These are phyloP conservation scores for Mycena maculata DNA, from an alignment of 768 basidiomycete species.

Conservation along the genomic window DNA sequence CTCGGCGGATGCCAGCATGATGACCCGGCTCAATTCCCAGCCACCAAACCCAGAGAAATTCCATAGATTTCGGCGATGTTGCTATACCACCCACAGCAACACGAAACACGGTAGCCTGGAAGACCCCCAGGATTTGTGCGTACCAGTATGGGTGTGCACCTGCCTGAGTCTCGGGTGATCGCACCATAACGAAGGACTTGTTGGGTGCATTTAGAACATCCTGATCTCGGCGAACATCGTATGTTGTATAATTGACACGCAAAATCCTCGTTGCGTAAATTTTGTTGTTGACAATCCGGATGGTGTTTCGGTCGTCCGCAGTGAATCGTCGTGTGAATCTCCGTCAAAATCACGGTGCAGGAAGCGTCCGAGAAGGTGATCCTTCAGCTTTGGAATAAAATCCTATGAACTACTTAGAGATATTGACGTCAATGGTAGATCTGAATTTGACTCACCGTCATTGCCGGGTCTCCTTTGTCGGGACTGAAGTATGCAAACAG, in stretches of 20 bases:
- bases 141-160: conserved; percentile 41
- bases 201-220: conserved; percentile 45
- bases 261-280: conserved; percentile 43
- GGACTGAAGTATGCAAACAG: conserved; percentile 35
- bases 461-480: conserved; percentile 34
- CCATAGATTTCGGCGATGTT: conserved; percentile 22
- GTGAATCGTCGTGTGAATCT: conserved; percentile 43
- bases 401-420: conserved; percentile 28
- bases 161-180: conserved; percentile 19
- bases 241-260: conserved; percentile 51
- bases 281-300: conserved; percentile 36
- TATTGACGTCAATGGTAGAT: conserved; percentile 20
- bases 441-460: conserved; percentile 37
- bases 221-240: conserved; percentile 47
- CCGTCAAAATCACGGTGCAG: conserved; percentile 41
- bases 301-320: conserved; percentile 32
- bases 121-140: conserved; percentile 37
- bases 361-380: conserved; percentile 48
- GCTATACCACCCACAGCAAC: conserved; percentile 18
- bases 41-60: conserved; percentile 47
- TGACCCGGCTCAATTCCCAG: conserved; percentile 31
- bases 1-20: conserved; percentile 29
- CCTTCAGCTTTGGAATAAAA: conserved; percentile 48
- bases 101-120: conserved; percentile 33
- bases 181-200: conserved; percentile 40